These are phyloP conservation scores for Wickerhamomyces rabaulensis DNA, from an alignment of 805 yeast genomes.

Conservation along the genomic window DNA sequence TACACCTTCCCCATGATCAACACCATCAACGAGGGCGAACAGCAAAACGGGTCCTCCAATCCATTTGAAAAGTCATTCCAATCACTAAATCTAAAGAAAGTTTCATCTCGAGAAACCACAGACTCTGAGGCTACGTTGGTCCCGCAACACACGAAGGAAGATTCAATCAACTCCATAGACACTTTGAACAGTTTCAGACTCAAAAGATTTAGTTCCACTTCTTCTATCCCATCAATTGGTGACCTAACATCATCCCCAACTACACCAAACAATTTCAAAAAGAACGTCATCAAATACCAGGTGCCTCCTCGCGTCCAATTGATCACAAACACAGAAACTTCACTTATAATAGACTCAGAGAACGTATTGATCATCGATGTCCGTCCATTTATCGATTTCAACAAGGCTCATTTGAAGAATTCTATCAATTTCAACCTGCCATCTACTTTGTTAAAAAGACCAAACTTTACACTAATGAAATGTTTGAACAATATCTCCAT, in stretches of 20 bases:
- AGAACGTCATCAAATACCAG: constrained; percentile 13
- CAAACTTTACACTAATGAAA: constrained; percentile 59
- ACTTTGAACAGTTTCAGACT: constrained; percentile 13
- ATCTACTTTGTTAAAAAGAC: constrained; percentile 77
- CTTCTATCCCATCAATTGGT: constrained; percentile 10
- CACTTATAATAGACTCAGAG: constrained; percentile 1
- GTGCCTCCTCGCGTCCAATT: constrained; percentile 10
- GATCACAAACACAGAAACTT: constrained; percentile 7
- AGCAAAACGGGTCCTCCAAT: background rate
- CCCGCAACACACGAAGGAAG: constrained; percentile 2
- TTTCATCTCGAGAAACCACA: constrained; percentile 1
- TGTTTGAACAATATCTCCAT: constrained; percentile 57
- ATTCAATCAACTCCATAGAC: constrained; percentile 16
- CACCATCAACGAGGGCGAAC: background rate
- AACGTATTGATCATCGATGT: constrained; percentile 60
- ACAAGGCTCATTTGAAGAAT: constrained; percentile 47
- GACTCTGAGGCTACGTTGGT: constrained; percentile 2
- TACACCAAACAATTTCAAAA: constrained; percentile 6
- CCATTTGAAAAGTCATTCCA: constrained; percentile 8
- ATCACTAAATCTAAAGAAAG: background rate
- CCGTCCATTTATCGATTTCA: constrained; percentile 73
- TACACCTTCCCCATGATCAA: background rate
- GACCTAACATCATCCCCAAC: constrained; percentile 4
- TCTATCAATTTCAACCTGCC: constrained; percentile 83
- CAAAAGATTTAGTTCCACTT: constrained; percentile 16